Percentiles rank a stretch among this genome's conserved stretches.
phyloP scores from a whole-genome alignment of 768 basidiomycete genomes.

The Hygrocybe punicea region DNA sequence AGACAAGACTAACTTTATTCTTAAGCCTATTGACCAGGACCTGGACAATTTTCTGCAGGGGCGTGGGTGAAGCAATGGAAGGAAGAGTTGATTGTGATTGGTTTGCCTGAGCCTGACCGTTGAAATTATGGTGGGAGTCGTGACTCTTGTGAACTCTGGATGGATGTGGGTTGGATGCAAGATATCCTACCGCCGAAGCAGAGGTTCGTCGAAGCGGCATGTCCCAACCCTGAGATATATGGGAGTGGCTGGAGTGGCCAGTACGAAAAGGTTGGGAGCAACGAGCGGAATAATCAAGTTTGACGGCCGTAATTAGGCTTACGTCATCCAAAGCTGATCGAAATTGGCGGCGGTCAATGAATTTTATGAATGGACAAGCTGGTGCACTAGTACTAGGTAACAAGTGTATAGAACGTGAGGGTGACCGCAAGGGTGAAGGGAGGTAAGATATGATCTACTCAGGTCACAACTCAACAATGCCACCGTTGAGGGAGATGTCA shows the following conservation, averaged over 20 bases:
- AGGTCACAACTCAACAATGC: no score
- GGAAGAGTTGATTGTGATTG: constrained; percentile 36
- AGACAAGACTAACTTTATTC: constrained; percentile 57
- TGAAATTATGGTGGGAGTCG: constrained; percentile 53
- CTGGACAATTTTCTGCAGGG: constrained; percentile 80
- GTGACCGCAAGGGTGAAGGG: no score
- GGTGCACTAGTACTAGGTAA: no score
- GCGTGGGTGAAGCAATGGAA: constrained; percentile 44
- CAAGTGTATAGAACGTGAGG: no score
- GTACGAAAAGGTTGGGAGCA: neutral
- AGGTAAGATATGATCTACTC: no score
- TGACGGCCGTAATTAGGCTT: no score
- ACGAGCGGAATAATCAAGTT: neutral
- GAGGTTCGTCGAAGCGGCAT: constrained; percentile 59
- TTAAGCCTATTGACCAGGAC: constrained; percentile 77
- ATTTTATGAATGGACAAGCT: no score
- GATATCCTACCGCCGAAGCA: constrained; percentile 45
- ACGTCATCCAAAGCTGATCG: no score
- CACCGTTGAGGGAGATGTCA: no score
- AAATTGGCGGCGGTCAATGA: no score
- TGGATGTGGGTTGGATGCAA: constrained; percentile 29
- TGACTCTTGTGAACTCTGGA: constrained; percentile 58
- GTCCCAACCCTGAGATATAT: neutral
- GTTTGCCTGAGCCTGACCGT: constrained; percentile 14
- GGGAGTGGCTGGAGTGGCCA: constrained; percentile 14